A percentile compares a stretch with the other conserved stretches of the same genome.
Evolutionary conservation across 257 asterid genomes (phyloP).

Genomic region (Solanum habrochaites): DNA sequence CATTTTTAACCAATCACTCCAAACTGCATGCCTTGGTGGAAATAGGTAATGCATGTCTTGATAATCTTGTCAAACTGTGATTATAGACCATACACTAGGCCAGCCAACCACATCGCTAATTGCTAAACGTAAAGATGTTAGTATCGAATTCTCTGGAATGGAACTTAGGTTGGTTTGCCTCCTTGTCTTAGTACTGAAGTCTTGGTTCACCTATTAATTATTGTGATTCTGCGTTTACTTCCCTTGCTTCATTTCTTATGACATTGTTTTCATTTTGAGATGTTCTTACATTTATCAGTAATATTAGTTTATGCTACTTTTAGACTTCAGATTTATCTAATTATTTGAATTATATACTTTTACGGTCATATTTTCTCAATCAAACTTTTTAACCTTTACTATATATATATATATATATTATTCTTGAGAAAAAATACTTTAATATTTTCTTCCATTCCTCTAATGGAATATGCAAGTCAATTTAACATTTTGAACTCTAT

Average conservation of each 20-base stretch:
- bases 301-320: not conserved
- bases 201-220: not conserved
- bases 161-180: not conserved
- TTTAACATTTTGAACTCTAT: not conserved
- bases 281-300: not conserved
- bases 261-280: not conserved
- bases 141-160: not conserved
- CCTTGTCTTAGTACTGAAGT: not conserved
- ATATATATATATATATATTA: not conserved
- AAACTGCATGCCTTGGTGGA: not conserved
- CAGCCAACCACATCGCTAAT: not conserved
- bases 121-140: not conserved
- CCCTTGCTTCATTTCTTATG: not conserved
- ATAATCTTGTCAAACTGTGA: not conserved
- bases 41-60: not conserved
- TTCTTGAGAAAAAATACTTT: not conserved
- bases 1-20: not conserved
- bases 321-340: not conserved
- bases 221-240: not conserved
- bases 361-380: not conserved
- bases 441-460: not conserved
- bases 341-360: not conserved
- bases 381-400: not conserved
- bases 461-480: not conserved
- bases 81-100: not conserved